Evolutionary conservation across 1,284 basidiomycete species (phyloP).

Genomic region (Moesziomyces parantarcticus): DNA sequence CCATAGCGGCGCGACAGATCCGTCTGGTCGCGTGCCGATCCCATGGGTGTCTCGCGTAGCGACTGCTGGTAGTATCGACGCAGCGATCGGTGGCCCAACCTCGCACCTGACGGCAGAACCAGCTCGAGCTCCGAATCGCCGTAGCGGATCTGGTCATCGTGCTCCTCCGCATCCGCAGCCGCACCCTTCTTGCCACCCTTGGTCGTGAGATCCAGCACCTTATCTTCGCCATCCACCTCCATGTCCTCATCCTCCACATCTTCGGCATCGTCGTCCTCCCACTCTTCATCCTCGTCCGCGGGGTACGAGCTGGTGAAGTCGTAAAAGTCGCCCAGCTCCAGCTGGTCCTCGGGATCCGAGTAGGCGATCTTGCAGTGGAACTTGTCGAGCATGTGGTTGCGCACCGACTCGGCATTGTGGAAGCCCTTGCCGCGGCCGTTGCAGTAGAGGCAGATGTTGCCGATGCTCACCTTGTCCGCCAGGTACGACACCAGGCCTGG

Average conservation of each 20-base stretch:
- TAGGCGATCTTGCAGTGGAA: constrained; percentile 94
- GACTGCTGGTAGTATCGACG: constrained; percentile 85
- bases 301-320: constrained; percentile 87
- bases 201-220: constrained; percentile 22
- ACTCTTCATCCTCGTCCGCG: constrained; percentile 64
- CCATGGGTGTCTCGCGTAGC: constrained; percentile 52
- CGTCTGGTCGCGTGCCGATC: constrained; percentile 6
- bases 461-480: constrained; percentile 91
- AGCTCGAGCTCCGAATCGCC: constrained; percentile 78
- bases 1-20: constrained; percentile 37
- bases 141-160: constrained; percentile 70
- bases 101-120: constrained; percentile 90
- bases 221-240: constrained; percentile 38
- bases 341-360: constrained; percentile 80
- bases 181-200: constrained; percentile 44
- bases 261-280: constrained; percentile 53
- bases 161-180: constrained; percentile 73
- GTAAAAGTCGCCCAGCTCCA: constrained; percentile 93
- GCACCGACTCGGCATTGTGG: constrained; percentile 55
- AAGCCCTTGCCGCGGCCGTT: constrained; percentile 62
- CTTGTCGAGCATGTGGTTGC: constrained; percentile 67
- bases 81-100: constrained; percentile 90
- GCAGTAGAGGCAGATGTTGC: constrained; percentile 93
- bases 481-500: constrained; percentile 85
- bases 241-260: constrained; percentile 51